phyloP scores from a whole-genome alignment of 345 rosid genomes.

The Eucalyptus erythrocorys region DNA sequence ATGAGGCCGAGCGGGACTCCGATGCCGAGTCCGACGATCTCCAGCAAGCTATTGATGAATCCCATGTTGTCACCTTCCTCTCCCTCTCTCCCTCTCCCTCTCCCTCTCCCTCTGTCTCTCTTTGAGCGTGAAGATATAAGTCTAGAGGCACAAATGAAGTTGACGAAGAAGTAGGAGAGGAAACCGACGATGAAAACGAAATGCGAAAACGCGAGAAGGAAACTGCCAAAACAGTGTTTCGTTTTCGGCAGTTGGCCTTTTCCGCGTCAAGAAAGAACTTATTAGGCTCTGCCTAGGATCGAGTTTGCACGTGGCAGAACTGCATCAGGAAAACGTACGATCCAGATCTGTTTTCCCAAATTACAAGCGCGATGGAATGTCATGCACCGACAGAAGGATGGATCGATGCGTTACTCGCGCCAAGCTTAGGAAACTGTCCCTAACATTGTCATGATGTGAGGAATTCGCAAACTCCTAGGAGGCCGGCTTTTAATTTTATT shows the following conservation, averaged over 20 bases:
- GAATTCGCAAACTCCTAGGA: neutral
- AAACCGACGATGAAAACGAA: neutral
- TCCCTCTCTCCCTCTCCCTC: neutral
- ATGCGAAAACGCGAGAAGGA: neutral
- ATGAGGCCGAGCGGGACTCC: constrained; percentile 25
- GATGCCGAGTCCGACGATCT: constrained; percentile 21
- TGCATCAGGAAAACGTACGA: neutral
- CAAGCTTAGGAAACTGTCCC: neutral
- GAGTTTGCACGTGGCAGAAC: neutral
- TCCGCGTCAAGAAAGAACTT: neutral
- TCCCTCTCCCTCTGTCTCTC: neutral
- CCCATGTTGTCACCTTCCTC: constrained; percentile 7
- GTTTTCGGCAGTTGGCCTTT: neutral
- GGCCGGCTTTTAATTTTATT: neutral
- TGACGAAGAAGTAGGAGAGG: neutral
- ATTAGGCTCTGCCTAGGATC: neutral
- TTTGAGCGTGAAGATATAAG: neutral
- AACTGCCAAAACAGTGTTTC: constrained; percentile 1
- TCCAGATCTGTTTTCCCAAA: neutral
- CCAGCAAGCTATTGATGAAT: constrained; percentile 13
- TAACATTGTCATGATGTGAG: neutral
- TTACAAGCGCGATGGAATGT: neutral
- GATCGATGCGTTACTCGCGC: neutral
- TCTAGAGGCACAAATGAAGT: neutral
- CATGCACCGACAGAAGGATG: neutral